Conservation (phyloP, 139 green algal species). For the Coccomyxa sp. region DNA sequence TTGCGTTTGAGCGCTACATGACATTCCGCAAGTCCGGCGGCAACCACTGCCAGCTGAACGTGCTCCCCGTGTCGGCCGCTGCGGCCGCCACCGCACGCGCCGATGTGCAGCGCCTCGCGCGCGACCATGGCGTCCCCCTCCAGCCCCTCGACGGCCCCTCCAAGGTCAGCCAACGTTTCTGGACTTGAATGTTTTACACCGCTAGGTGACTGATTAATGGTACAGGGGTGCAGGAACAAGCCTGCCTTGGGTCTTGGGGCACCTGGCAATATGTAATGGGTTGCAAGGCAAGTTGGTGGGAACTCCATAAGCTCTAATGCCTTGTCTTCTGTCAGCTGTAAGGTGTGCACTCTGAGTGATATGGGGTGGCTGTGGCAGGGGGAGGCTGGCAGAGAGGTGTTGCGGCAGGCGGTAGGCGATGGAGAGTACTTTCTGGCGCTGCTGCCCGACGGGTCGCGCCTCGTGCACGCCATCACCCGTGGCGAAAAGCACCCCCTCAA, state of each 20-base stretch:
- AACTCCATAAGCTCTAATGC: background rate
- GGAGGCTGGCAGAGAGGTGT: conserved; percentile 19
- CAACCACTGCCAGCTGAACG: conserved; percentile 90
- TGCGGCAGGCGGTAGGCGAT: conserved; percentile 52
- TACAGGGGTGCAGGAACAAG: too few relatives aligned
- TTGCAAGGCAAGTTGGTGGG: background rate
- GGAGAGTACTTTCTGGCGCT: conserved; percentile 75
- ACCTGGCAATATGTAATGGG: background rate
- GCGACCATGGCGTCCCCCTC: conserved; percentile 22
- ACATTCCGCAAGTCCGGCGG: conserved; percentile 61
- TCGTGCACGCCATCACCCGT: conserved; percentile 63
- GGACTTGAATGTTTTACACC: background rate
- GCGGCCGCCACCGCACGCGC: conserved; percentile 1
- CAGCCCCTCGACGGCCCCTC: conserved; percentile 6
- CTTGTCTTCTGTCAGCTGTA: background rate
- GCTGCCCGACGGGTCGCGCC: conserved; percentile 71
- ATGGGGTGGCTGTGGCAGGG: background rate
- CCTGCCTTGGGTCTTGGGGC: too few relatives aligned
- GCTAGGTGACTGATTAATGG: too few relatives aligned
- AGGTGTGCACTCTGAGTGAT: background rate
- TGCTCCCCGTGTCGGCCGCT: conserved; percentile 46
- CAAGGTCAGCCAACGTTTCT: too few relatives aligned
- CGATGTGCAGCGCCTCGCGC: conserved; percentile 23
- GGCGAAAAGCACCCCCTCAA: conserved; percentile 67
- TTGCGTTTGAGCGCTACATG: conserved; percentile 90